These are phyloP conservation scores for Mycena alexandri DNA, from an alignment of 768 basidiomycete genomes.

Conservation along the genomic window DNA sequence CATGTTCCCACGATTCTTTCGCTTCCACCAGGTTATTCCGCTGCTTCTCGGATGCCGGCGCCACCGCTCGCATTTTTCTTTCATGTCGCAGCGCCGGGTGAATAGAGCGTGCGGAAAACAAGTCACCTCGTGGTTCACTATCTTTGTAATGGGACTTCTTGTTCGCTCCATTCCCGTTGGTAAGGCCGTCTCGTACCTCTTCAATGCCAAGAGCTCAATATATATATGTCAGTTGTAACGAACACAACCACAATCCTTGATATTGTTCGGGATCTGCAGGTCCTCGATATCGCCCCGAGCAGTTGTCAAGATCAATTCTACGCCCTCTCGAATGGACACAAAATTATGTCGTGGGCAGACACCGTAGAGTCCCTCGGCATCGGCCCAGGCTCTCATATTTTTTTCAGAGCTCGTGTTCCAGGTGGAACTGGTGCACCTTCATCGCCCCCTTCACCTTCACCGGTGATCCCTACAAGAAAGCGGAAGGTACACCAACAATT, in stretches of 20 bases:
- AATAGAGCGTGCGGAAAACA: neutral
- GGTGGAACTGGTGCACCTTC: neutral
- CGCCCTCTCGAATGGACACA: neutral
- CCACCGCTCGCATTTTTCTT: slow-evolving; percentile 16
- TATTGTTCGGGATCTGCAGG: neutral
- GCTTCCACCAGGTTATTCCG: neutral
- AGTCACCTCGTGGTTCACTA: neutral
- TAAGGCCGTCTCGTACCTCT: neutral
- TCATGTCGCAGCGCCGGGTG: slow-evolving; percentile 16
- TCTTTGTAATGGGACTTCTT: slow-evolving; percentile 10
- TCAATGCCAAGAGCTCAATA: neutral
- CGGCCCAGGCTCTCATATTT: neutral
- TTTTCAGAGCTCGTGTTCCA: neutral
- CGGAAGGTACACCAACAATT: neutral
- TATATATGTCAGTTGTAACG: neutral
- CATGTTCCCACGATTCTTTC: slow-evolving; percentile 2
- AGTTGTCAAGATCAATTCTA: neutral
- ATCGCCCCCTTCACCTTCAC: neutral
- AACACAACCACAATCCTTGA: neutral
- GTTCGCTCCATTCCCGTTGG: neutral
- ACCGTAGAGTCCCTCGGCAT: neutral
- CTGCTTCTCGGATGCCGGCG: neutral
- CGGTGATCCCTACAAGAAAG: neutral
- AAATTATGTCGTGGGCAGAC: neutral
- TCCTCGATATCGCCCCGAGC: neutral